Conservation (phyloP, 2,329 filamentous ascomycete genomes). For the Calonectria montana region DNA sequence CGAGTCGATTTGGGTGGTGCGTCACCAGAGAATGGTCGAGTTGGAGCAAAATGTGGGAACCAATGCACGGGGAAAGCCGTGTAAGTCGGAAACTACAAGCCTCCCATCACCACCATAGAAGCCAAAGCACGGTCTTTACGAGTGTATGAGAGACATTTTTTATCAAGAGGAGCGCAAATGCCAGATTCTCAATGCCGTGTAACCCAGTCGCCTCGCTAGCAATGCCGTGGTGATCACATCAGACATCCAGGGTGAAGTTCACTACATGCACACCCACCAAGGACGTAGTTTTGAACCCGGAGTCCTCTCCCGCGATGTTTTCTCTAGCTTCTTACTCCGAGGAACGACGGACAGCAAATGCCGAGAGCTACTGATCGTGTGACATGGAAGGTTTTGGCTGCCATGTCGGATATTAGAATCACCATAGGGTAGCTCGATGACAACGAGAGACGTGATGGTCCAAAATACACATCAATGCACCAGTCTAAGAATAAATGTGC, state of each 20-base stretch:
- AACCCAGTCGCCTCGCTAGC: neutral
- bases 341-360: no score
- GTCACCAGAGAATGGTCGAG: neutral
- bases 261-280: neutral
- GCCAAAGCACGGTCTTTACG: neutral
- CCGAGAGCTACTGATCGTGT: no score
- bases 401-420: neutral
- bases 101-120: neutral
- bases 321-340: no score
- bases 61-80: neutral
- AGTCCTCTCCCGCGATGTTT: no score
- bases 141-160: neutral
- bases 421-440: neutral
- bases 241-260: neutral
- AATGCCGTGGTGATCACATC: neutral
- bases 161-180: neutral
- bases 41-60: neutral
- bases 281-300: neutral
- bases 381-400: no score
- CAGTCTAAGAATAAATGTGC: neutral
- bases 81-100: neutral
- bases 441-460: neutral
- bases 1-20: neutral
- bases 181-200: neutral
- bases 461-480: neutral